Evolutionary conservation across 2,329 filamentous ascomycete genomes (phyloP).

Genomic region (Sordariomycetes sp.): DNA sequence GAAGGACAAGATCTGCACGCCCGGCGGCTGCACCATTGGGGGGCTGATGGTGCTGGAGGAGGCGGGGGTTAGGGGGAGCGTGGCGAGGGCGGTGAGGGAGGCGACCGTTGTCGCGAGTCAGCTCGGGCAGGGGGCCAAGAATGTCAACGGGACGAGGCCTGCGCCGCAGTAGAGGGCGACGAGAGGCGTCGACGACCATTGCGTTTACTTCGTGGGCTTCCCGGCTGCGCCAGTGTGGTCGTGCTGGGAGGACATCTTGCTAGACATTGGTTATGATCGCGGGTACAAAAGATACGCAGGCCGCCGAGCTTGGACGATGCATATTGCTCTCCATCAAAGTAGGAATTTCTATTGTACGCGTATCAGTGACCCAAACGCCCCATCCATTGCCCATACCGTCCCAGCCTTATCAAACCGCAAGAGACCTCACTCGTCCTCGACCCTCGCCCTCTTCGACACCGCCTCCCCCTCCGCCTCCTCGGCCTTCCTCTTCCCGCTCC

Average conservation of each 20-base stretch:
- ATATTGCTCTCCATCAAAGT: slow-evolving; percentile 2
- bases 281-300: not conserved
- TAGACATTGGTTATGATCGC: not conserved
- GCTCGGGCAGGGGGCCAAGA: slow-evolving; percentile 29
- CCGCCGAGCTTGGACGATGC: not conserved
- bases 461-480: slow-evolving; percentile 11
- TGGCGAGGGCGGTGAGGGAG: slow-evolving; percentile 57
- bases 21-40: slow-evolving; percentile 66
- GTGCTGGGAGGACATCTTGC: not conserved
- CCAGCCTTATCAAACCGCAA: not conserved
- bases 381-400: not conserved
- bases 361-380: slow-evolving; percentile 7
- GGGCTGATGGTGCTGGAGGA: slow-evolving; percentile 61
- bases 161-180: slow-evolving; percentile 9
- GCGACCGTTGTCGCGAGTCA: slow-evolving; percentile 57
- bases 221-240: not conserved
- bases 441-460: slow-evolving; percentile 29
- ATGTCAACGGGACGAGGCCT: slow-evolving; percentile 6
- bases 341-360: slow-evolving; percentile 7
- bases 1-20: slow-evolving; percentile 64
- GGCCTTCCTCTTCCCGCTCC: slow-evolving; percentile 28
- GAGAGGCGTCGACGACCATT: not conserved
- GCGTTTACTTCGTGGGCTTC: not conserved
- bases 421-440: slow-evolving; percentile 14
- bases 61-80: slow-evolving; percentile 50